phyloP scores from a whole-genome alignment of 371 early-diverging fungal species.

The Syncephalis fuscata region DNA sequence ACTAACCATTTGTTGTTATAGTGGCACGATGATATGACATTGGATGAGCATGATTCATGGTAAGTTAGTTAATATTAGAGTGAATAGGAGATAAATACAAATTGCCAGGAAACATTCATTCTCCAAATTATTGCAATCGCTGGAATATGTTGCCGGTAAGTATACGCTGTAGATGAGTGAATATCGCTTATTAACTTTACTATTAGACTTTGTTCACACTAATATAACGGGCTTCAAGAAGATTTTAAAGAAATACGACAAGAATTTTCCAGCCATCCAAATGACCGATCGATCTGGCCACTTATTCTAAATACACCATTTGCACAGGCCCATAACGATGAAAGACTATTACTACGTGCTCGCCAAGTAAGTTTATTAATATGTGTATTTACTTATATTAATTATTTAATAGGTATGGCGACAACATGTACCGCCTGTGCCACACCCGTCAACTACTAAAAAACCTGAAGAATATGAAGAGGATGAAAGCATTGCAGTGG shows the following conservation, averaged over 20 bases:
- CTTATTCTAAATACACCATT: conserved; percentile 23
- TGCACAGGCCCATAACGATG: conserved; percentile 32
- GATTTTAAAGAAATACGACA: conserved; percentile 43
- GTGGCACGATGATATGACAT: conserved; percentile 23
- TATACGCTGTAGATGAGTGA: too few relatives aligned
- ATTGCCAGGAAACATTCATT: conserved; percentile 18
- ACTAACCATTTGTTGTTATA: conserved; percentile 2
- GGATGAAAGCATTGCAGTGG: background rate
- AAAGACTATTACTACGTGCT: conserved; percentile 24
- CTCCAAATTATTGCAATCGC: conserved; percentile 19
- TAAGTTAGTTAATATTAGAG: conserved; percentile 4
- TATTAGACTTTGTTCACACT: conserved; percentile 30
- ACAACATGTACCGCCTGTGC: conserved; percentile 16
- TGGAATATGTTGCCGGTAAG: conserved; percentile 23
- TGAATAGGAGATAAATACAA: background rate
- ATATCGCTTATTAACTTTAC: too few relatives aligned
- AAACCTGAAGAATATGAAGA: too few relatives aligned
- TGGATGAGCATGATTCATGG: conserved; percentile 22
- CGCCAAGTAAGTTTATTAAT: conserved; percentile 13
- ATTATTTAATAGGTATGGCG: conserved; percentile 20
- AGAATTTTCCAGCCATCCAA: conserved; percentile 15
- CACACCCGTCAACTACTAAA: background rate
- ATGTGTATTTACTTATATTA: background rate
- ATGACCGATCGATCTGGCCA: conserved; percentile 26
- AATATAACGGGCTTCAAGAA: conserved; percentile 39